Evolutionary conservation across 805 yeast species (phyloP), one percentile per base, ranked within the genome.

Genomic region (Metschnikowia picachoensis): DNA sequence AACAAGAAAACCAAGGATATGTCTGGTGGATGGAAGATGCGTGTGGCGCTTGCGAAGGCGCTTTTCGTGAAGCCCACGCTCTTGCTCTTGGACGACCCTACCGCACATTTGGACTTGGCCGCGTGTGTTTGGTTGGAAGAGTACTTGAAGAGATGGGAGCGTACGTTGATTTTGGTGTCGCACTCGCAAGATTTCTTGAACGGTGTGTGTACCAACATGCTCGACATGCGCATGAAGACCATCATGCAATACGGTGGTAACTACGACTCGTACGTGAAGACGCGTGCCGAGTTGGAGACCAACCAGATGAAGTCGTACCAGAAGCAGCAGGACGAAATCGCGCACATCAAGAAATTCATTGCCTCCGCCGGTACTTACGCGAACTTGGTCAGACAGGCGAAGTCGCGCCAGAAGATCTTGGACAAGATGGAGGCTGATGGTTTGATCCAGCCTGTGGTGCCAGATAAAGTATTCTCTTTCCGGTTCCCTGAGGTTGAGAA

Each of bases 21-120:
- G 99, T 89, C 97, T 65, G 99, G 99, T 81, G 99, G 99, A 68
- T 94, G 99, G 99, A 90, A 90, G 78, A 94, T 94, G 99, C 89
- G 99, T 76, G 99, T 94, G 52, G 98, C 99, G 37, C 78, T 94
- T 52, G 96, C 97, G 50, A 94, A 94, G 73, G 99, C 99, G 29
- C 78, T 94, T 60, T 94, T 94, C 77, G 98, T 94, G 57, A 92
- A 94, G 77, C 99, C 99, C 65, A 91, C 98, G 42, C 74, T 94
- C 59, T 77, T 94, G 64, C 75, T 94, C 60, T 82, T 94, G 68
- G 99, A 94, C 76, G 99, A 94, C 72, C 99, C 99, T 61, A 94
- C 99, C 56, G 99, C 99, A 44, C 99, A 94, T 74, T 87, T 94
- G 80, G 99, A 94, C 77, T 79, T 94, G 67, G 97, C 91, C 73